Base-by-base conservation (phyloP, 257 asterid genomes). In the Ilex aquifolium region DNA sequence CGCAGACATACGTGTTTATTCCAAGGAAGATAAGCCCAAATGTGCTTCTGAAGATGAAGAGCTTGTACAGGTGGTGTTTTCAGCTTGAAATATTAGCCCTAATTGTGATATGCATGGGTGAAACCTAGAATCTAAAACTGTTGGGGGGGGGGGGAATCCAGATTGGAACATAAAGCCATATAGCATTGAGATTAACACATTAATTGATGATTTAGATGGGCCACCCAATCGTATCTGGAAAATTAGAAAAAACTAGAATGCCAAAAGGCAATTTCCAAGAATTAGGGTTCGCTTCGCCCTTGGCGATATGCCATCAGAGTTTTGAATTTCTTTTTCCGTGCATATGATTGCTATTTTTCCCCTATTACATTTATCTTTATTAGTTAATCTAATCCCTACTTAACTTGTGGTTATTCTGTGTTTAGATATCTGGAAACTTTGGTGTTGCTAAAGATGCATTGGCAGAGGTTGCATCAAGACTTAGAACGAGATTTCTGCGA, bases 31-130 rank as follows among this genome's bases (percentile, higher is more conserved):
- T 39, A 90, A 79, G 67, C 90, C 95, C 59, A 82, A 73, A 71
- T 87, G 90, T 17, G 95, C 95, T 44, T 79, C 82, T 46, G 80
- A 70, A 56, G 91, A 87, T 68, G 95, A 87, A 81, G 97, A 87
- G 77, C 92, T 90, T 77, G 95, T 90, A 79, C 97, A 87, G 95
- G 97, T 90, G 79, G 68, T 71, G 65, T 60, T 32, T 31, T 74
- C 27, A 21, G 27, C 27, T 21, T 21, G 27, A 0, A 21, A 21
- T 21, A 21, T 21, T 67, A 65, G 8, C 42, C 40, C 49, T 44
- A 57, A 27, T 65, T 58, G 44, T 69, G 68, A 53, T 62, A 53
- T 16, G 48, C 55, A 36, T 8, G 8, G 42, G 8, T 36, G 42
- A 36, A 4, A 8, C 42, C 42, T 4, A 36, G 5, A 36, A 36